Evolutionary conservation across 2,329 filamentous ascomycete genomes (phyloP).

Genomic region (Fusarium sambucinum): DNA sequence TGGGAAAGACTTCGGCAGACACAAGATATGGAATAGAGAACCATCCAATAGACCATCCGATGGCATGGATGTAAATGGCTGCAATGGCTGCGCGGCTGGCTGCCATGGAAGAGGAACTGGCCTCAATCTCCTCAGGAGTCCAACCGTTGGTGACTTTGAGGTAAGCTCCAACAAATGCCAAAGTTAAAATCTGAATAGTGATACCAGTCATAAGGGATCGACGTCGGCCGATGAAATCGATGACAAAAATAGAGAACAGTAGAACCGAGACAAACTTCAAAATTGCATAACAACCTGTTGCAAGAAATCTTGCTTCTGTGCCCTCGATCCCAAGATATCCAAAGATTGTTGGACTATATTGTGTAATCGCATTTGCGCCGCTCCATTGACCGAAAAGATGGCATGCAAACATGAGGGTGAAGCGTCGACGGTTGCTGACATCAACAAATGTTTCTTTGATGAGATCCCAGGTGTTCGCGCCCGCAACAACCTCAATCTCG

Average conservation of each 20-base stretch:
- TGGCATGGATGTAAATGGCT: slow-evolving; percentile 58
- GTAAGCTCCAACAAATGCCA: slow-evolving; percentile 49
- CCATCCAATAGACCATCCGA: slow-evolving; percentile 62
- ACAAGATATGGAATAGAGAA: slow-evolving; percentile 60
- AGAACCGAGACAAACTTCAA: slow-evolving; percentile 49
- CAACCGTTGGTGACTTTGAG: slow-evolving; percentile 48
- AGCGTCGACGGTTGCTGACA: slow-evolving; percentile 46
- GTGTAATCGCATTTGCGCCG: slow-evolving; percentile 50
- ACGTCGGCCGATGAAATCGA: slow-evolving; percentile 50
- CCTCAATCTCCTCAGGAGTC: slow-evolving; percentile 30
- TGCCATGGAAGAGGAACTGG: slow-evolving; percentile 38
- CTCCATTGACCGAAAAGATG: slow-evolving; percentile 49
- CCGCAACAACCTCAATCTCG: slow-evolving; percentile 52
- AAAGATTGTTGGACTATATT: slow-evolving; percentile 49
- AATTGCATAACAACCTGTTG: slow-evolving; percentile 46
- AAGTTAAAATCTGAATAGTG: slow-evolving; percentile 48
- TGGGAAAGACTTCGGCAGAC: slow-evolving; percentile 59
- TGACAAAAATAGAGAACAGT: slow-evolving; percentile 48
- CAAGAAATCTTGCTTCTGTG: slow-evolving; percentile 43
- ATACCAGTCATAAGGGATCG: slow-evolving; percentile 53
- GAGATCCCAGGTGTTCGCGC: slow-evolving; percentile 48
- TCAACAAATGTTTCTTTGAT: slow-evolving; percentile 52
- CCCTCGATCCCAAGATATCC: slow-evolving; percentile 47
- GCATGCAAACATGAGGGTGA: slow-evolving; percentile 50
- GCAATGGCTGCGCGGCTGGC: slow-evolving; percentile 57